These are phyloP conservation scores for Boletus tylopilopsis DNA, from an alignment of 768 basidiomycete genomes.

Conservation along the genomic window DNA sequence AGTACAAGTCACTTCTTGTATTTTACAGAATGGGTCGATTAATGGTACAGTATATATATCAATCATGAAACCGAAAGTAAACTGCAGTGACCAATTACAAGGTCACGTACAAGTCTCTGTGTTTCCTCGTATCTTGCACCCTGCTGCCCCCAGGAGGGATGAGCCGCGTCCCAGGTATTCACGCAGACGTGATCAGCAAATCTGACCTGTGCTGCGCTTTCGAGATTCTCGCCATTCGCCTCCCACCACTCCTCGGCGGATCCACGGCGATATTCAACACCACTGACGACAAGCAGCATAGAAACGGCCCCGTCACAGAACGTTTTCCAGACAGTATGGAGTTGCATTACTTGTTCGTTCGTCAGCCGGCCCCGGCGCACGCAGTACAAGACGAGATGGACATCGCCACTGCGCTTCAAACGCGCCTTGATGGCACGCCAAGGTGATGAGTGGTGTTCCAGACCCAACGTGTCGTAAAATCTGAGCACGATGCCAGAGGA, in stretches of 20 bases:
- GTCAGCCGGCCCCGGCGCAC: slow-evolving; percentile 35
- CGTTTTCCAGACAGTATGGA: slow-evolving; percentile 26
- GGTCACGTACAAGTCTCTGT: slow-evolving; percentile 9
- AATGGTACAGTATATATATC: slow-evolving; percentile 1
- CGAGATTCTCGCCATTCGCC: slow-evolving; percentile 9
- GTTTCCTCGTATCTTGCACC: slow-evolving; percentile 16
- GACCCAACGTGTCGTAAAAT: slow-evolving; percentile 18
- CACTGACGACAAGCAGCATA: slow-evolving; percentile 17
- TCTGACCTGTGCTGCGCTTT: slow-evolving; percentile 1
- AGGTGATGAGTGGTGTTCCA: slow-evolving; percentile 17
- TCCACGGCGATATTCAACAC: slow-evolving; percentile 13
- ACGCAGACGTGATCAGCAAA: slow-evolving; percentile 19
- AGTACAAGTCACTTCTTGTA: not conserved
- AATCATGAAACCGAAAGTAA: slow-evolving; percentile 5
- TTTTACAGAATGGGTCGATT: not conserved
- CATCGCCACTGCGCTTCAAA: slow-evolving; percentile 13
- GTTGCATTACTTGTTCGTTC: slow-evolving; percentile 28
- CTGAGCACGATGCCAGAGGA: slow-evolving; percentile 3
- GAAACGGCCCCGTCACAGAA: slow-evolving; percentile 12
- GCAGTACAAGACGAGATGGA: slow-evolving; percentile 33
- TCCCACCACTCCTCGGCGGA: slow-evolving; percentile 22
- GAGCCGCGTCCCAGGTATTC: slow-evolving; percentile 10
- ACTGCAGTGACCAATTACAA: slow-evolving; percentile 14
- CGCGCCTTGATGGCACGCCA: slow-evolving; percentile 9
- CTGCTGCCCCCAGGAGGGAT: slow-evolving; percentile 20